Evolutionary conservation across 257 asterid genomes (phyloP).

Genomic region (Solanum arcanum): DNA sequence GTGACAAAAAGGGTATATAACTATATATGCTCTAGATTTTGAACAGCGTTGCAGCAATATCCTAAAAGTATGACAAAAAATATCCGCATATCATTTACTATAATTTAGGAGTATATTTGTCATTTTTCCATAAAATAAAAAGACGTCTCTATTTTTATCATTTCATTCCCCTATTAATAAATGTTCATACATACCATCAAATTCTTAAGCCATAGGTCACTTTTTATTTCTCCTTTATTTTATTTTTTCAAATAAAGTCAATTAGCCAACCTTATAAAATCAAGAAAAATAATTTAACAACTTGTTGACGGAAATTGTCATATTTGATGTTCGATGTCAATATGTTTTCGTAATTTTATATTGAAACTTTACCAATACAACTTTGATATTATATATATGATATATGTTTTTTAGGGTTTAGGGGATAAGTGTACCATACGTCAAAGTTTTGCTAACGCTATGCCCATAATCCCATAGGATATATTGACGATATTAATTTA

Average conservation of each 20-base stretch:
- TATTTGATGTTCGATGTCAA: conserved; percentile 10
- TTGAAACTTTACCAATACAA: not conserved
- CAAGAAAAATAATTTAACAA: not conserved
- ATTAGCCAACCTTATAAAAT: not conserved
- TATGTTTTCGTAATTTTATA: not conserved
- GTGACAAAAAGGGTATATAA: too few species aligned
- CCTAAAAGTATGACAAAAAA: too few species aligned
- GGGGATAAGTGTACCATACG: not conserved
- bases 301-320: not conserved
- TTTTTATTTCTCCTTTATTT: not conserved
- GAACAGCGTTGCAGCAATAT: too few species aligned
- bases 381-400: not conserved
- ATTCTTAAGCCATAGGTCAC: conserved; percentile 1
- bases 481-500: not conserved
- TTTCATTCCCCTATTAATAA: not conserved
- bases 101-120: too few species aligned
- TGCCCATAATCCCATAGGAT: conserved; percentile 6
- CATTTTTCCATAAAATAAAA: too few species aligned
- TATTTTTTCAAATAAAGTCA: not conserved
- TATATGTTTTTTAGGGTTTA: not conserved
- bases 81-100: too few species aligned
- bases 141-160: not conserved
- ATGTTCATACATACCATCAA: conserved; percentile 8
- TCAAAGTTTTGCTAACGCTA: conserved; percentile 6
- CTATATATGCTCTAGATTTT: too few species aligned